These are phyloP conservation scores for Backusella morwellensis DNA, from an alignment of 192 early-diverging fungal genomes.

Conservation along the genomic window DNA sequence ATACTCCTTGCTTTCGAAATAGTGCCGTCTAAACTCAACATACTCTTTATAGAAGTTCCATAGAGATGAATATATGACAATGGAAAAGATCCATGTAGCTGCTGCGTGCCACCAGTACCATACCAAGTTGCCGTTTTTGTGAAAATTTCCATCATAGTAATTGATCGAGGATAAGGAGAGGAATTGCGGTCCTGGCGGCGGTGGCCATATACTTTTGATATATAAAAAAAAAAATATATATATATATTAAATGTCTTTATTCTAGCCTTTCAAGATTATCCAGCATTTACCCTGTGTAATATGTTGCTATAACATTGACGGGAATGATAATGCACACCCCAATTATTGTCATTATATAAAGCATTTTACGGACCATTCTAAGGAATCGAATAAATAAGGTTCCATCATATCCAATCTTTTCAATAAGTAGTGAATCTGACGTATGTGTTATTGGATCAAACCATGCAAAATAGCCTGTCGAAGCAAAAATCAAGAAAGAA, in stretches of 20 bases:
- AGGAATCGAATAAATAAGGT: constrained; percentile 70
- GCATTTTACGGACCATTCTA: constrained; percentile 54
- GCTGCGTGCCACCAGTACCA: constrained; percentile 64
- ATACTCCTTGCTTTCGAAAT: constrained; percentile 61
- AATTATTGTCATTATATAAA: constrained; percentile 51
- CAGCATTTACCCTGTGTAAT: constrained; percentile 47
- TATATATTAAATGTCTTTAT: neutral
- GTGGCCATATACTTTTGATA: constrained; percentile 20
- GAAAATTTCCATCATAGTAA: constrained; percentile 15
- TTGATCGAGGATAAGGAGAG: constrained; percentile 28
- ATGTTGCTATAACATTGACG: constrained; percentile 54
- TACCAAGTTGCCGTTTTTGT: constrained; percentile 25
- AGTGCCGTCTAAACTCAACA: constrained; percentile 46
- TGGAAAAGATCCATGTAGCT: constrained; percentile 58
- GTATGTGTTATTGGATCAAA: constrained; percentile 52
- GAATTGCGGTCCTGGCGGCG: constrained; percentile 15
- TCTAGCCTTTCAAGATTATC: neutral
- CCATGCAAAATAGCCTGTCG: constrained; percentile 56
- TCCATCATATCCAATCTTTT: constrained; percentile 67
- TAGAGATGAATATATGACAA: constrained; percentile 49
- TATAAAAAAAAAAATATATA: neutral
- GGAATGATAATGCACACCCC: constrained; percentile 65
- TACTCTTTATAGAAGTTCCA: constrained; percentile 53
- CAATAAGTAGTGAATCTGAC: constrained; percentile 56
- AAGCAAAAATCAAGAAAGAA: neutral